Evolutionary conservation across 1,139 yeast genomes (phyloP).

Genomic region (Diutina catenulata): DNA sequence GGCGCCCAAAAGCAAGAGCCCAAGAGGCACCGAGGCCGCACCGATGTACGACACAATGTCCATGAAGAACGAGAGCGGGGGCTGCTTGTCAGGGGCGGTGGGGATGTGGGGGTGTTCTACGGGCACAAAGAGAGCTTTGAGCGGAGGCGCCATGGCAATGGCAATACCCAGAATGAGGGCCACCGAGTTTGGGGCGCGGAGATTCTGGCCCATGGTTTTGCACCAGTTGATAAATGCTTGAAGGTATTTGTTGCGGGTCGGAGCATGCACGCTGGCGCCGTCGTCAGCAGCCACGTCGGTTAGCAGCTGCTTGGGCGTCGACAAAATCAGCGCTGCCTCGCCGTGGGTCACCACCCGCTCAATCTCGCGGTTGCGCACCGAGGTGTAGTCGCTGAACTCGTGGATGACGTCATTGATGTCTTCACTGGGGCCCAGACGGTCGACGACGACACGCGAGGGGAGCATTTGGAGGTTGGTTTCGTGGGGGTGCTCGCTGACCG

Average conservation of each 20-base stretch:
- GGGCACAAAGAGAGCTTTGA: conserved; percentile 63
- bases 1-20: conserved; percentile 72
- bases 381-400: conserved; percentile 44
- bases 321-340: too few species aligned
- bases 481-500: not conserved
- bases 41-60: conserved; percentile 74
- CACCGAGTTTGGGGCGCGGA: conserved; percentile 59
- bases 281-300: too few species aligned
- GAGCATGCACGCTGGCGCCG: too few species aligned
- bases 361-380: conserved; percentile 14
- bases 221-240: not conserved
- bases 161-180: conserved; percentile 50
- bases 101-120: conserved; percentile 9
- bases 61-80: conserved; percentile 60
- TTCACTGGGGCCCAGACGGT: conserved; percentile 37
- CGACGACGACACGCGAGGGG: conserved; percentile 17
- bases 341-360: not conserved
- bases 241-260: not conserved
- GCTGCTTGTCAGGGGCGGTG: conserved; percentile 18
- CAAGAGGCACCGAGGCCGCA: conserved; percentile 81
- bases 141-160: conserved; percentile 77
- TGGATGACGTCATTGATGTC: conserved; percentile 45
- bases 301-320: too few species aligned
- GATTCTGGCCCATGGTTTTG: conserved; percentile 24
- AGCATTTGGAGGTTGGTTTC: not conserved